Conservation (phyloP, 1,284 basidiomycete genomes). For the Leucoagaricus sp. region DNA sequence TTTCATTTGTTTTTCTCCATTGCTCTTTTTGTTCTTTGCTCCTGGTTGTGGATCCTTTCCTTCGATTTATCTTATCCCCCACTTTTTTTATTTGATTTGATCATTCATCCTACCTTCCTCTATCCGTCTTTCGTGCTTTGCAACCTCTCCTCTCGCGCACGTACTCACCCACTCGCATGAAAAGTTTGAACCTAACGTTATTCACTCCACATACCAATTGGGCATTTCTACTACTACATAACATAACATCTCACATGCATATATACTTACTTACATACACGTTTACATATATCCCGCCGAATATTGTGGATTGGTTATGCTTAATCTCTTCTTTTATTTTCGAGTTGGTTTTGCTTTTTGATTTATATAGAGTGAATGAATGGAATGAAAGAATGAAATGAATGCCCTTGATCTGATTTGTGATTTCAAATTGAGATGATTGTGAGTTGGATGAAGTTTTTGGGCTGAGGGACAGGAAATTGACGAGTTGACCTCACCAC, state of each 20-base stretch:
- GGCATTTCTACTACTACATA: too few species aligned
- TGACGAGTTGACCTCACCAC: too few species aligned
- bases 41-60: slow-evolving; percentile 27
- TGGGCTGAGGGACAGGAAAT: too few species aligned
- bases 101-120: not conserved
- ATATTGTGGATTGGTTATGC: not conserved
- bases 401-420: not conserved
- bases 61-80: not conserved
- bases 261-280: too few species aligned
- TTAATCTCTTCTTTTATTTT: not conserved
- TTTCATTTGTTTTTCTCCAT: not conserved
- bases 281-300: too few species aligned
- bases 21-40: not conserved
- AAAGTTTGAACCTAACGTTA: too few species aligned
- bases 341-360: not conserved
- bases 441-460: not conserved
- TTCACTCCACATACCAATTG: too few species aligned
- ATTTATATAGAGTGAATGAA: not conserved
- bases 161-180: too few species aligned
- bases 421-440: not conserved
- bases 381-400: too few species aligned
- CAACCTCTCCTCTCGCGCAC: not conserved
- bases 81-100: not conserved
- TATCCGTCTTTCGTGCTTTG: not conserved
- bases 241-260: too few species aligned